These are phyloP conservation scores for Coemansia sp. DNA, from an alignment of 192 early-diverging fungal species.

Conservation along the genomic window DNA sequence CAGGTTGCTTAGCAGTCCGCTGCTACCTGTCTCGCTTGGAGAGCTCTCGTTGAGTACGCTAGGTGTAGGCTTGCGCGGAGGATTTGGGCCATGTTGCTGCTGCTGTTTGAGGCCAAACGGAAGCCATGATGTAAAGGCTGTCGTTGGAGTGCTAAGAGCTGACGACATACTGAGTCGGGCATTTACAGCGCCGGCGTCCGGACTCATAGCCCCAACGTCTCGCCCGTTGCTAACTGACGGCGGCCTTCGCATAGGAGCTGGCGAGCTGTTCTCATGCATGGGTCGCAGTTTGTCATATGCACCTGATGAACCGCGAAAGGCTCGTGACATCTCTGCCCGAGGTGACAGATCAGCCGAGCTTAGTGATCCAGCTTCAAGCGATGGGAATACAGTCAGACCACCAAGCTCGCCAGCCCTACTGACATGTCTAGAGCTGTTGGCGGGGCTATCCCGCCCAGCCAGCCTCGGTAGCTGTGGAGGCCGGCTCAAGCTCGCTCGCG, in stretches of 20 bases:
- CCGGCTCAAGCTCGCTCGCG: conserved; percentile 6
- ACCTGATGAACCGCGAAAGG: conserved; percentile 14
- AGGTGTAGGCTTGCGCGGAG: conserved; percentile 2
- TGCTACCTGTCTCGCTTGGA: conserved; percentile 38
- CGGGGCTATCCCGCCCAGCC: background rate
- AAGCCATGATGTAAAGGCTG: conserved; percentile 40
- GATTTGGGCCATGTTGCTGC: conserved; percentile 5
- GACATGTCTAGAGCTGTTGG: background rate
- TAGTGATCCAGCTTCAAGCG: conserved; percentile 13
- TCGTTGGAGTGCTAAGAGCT: conserved; percentile 35
- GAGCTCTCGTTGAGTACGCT: conserved; percentile 16
- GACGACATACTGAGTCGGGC: conserved; percentile 42
- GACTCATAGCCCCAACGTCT: conserved; percentile 6
- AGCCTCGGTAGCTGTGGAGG: background rate
- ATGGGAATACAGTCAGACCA: conserved; percentile 31
- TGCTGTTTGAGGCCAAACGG: conserved; percentile 25
- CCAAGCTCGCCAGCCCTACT: background rate
- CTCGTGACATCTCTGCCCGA: conserved; percentile 3
- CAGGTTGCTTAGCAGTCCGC: conserved; percentile 43
- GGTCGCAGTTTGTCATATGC: background rate
- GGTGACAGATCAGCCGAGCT: conserved; percentile 1
- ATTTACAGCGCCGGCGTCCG: background rate
- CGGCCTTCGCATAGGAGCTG: background rate
- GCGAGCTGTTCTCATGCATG: background rate
- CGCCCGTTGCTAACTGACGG: background rate